Conservation (phyloP, 768 basidiomycete species). For the Rhodotorula toruloides region DNA sequence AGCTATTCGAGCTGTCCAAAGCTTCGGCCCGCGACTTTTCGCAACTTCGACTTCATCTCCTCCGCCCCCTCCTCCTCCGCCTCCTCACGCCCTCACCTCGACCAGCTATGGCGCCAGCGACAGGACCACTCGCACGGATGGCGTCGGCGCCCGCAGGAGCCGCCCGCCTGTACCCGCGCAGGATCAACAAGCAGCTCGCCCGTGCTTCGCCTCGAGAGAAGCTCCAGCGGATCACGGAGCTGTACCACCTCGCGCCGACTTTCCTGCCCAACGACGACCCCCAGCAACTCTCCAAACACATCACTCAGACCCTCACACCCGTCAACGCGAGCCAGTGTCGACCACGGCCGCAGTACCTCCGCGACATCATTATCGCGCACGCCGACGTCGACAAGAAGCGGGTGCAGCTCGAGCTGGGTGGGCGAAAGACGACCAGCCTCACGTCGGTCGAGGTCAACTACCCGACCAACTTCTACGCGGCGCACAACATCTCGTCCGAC, state of each 20-base stretch:
- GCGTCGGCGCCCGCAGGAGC: too few relatives aligned
- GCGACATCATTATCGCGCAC: constrained; percentile 7
- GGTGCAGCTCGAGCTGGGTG: constrained; percentile 3
- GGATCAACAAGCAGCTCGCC: constrained; percentile 7
- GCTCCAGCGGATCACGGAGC: constrained; percentile 12
- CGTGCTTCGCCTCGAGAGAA: not conserved
- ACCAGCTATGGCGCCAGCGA: too few relatives aligned
- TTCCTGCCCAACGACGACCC: constrained; percentile 18
- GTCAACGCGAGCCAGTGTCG: not conserved
- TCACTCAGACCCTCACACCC: not conserved
- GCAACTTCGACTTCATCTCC: too few relatives aligned
- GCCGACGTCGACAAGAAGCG: constrained; percentile 16
- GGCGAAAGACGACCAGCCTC: not conserved
- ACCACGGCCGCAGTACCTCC: constrained; percentile 9
- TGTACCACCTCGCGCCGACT: constrained; percentile 34
- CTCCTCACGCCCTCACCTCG: too few relatives aligned
- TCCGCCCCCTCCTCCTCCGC: too few relatives aligned
- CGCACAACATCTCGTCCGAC: not conserved
- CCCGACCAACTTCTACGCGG: not conserved
- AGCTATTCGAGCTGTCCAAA: too few relatives aligned
- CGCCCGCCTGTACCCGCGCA: not conserved
- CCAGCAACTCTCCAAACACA: not conserved
- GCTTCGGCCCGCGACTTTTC: too few relatives aligned
- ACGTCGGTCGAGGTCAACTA: not conserved
- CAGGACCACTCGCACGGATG: too few relatives aligned